Percentiles rank a stretch among this genome's conserved stretches.
phyloP scores from a whole-genome alignment of 2,329 filamentous ascomycete species.

The Claviceps purpurea region DNA sequence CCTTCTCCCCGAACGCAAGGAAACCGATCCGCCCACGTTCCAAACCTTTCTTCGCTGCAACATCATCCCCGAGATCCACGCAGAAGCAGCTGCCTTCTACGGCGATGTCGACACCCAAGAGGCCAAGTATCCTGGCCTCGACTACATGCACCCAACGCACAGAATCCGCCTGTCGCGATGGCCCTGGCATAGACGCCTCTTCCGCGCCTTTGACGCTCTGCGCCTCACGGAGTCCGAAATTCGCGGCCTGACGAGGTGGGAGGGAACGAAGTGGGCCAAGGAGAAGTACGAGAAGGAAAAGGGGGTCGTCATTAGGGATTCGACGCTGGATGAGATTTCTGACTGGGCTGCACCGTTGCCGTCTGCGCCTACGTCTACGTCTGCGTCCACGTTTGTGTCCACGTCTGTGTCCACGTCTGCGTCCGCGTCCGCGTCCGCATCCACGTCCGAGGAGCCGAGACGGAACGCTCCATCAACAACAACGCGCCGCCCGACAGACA shows the following conservation, averaged over 20 bases:
- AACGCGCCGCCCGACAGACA: slow-evolving; percentile 7
- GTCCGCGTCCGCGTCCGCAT: too few relatives aligned
- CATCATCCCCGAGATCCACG: slow-evolving; percentile 64
- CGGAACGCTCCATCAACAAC: too few relatives aligned
- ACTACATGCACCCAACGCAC: slow-evolving; percentile 62
- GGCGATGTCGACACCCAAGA: slow-evolving; percentile 67
- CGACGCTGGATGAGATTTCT: slow-evolving; percentile 53
- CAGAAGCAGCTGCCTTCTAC: slow-evolving; percentile 67
- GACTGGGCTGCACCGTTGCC: slow-evolving; percentile 33
- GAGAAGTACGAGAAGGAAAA: slow-evolving; percentile 68
- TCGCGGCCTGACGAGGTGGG: slow-evolving; percentile 61
- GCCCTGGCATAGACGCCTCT: slow-evolving; percentile 62
- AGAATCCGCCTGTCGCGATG: slow-evolving; percentile 66
- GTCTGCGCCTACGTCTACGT: neutral
- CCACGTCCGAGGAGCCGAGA: neutral
- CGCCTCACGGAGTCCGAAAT: slow-evolving; percentile 59
- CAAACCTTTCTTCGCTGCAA: slow-evolving; percentile 54
- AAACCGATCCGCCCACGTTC: slow-evolving; percentile 59
- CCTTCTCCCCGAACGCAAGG: slow-evolving; percentile 56
- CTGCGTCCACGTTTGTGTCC: too few relatives aligned
- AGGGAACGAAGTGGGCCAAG: slow-evolving; percentile 72
- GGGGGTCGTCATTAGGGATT: slow-evolving; percentile 55
- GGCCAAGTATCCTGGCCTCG: slow-evolving; percentile 68
- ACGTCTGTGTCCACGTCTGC: too few relatives aligned
- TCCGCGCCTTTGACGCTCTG: slow-evolving; percentile 60